These are phyloP conservation scores for Phytophthora foliorum DNA, from an alignment of 352 stramenopile genomes.

Conservation along the genomic window DNA sequence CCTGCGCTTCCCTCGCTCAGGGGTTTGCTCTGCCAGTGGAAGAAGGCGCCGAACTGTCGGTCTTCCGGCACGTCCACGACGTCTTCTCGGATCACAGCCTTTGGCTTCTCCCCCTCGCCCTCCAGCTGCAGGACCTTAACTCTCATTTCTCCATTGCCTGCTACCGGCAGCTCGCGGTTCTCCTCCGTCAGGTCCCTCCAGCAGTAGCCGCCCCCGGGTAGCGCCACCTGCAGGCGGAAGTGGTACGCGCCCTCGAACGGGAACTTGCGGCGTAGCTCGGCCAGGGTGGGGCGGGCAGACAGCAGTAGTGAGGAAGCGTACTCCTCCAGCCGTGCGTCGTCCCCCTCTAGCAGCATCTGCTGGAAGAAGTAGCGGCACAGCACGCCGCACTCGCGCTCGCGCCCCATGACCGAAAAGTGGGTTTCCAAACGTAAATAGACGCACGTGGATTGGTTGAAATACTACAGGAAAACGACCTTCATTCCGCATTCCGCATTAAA, in stretches of 20 bases:
- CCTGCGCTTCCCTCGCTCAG: conserved; percentile 13
- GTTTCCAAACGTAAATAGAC: too few relatives aligned
- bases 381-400: conserved; percentile 47
- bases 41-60: conserved; percentile 70
- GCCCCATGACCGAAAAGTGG: conserved; percentile 7
- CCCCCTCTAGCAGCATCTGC: conserved; percentile 68
- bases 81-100: conserved; percentile 26
- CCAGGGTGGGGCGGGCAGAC: conserved; percentile 67
- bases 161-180: conserved; percentile 49
- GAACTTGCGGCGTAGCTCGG: conserved; percentile 74
- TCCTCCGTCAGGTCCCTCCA: conserved; percentile 84
- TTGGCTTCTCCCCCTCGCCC: conserved; percentile 7
- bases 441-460: conserved; percentile 3
- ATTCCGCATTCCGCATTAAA: background rate
- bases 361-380: conserved; percentile 90
- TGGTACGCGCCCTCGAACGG: conserved; percentile 82
- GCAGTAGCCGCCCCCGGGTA: conserved; percentile 50
- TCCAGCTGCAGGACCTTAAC: conserved; percentile 86
- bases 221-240: conserved; percentile 78
- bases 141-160: conserved; percentile 50
- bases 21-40: conserved; percentile 53
- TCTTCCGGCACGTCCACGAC: conserved; percentile 75
- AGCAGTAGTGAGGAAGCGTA: conserved; percentile 73
- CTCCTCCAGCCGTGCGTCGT: conserved; percentile 48
- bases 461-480: background rate